Evolutionary conservation across 257 asterid genomes (phyloP).

Genomic region (Scutellaria galericulata): DNA sequence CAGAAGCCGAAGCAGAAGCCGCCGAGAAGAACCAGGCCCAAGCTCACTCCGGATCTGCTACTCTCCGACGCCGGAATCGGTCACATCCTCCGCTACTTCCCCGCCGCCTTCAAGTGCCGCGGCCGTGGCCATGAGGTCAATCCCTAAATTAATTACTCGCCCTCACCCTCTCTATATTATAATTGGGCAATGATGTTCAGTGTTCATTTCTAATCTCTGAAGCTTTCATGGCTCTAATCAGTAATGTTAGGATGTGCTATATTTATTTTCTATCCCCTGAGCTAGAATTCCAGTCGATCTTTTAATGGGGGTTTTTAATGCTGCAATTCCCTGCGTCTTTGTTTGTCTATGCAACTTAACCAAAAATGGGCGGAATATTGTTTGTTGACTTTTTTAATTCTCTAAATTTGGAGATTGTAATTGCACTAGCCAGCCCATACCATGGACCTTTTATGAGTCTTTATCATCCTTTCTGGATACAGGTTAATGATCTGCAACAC

Average conservation of each 20-base stretch:
- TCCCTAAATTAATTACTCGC: slow-evolving; percentile 1
- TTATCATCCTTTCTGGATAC: slow-evolving; percentile 27
- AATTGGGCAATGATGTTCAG: neutral
- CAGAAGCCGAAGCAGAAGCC: slow-evolving; percentile 62
- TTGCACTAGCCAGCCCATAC: neutral
- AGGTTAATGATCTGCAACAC: slow-evolving; percentile 78
- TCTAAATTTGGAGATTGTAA: neutral
- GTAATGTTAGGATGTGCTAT: neutral
- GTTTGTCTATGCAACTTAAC: no score
- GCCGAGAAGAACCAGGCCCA: slow-evolving; percentile 65
- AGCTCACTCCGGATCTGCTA: slow-evolving; percentile 82
- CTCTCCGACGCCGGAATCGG: slow-evolving; percentile 86
- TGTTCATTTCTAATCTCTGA: neutral
- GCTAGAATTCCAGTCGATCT: neutral
- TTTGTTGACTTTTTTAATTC: no score
- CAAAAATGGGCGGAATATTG: no score
- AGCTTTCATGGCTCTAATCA: neutral
- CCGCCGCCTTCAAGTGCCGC: slow-evolving; percentile 73
- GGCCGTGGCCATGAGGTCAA: slow-evolving; percentile 93
- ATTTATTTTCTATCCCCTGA: neutral
- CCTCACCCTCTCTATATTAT: neutral
- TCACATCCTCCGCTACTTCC: slow-evolving; percentile 83
- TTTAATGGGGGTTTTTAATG: no score
- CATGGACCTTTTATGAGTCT: neutral
- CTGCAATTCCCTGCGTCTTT: neutral